Base-by-base conservation (phyloP, 345 rosid species). In the rapeseed (Brassica napus) region DNA sequence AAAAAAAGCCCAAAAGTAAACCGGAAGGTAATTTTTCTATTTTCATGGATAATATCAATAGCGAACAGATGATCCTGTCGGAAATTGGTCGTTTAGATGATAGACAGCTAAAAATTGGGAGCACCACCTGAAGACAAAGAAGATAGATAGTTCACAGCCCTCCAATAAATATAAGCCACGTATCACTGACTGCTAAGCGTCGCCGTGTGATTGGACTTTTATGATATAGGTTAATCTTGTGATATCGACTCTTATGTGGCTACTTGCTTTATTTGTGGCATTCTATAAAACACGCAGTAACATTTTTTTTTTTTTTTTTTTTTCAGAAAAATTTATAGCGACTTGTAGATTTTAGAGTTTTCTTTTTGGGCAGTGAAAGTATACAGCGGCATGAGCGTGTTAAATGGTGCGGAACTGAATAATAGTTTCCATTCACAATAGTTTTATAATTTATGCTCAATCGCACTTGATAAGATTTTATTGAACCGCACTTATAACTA, bases 61-160 rank as follows among this genome's bases (percentile, higher is more conserved):
- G n/a, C 8, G 58, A 15, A 52, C 18, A 4, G 58, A 71, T 18
- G 7, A 52, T 12, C 47, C 23, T 78, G 77, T 78, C 77, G 77
- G 77, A 71, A 37, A 65, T 62, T 62, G 68, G 76, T 64, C 44
- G 44, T 39, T 73, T 59, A 64, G 12, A 47, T 15, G 67, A 65
- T 61, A 71, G 65, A 64, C 35, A 65, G 26, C 71, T 52, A 63
- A 64, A 57, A 26, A 57, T 18, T 65, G 7, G 61, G 72, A 70
- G 65, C 65, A 70, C 71, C 23, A 24, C 54, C 35, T 32, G 7
- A 47, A 47, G 54, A 47, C 54, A 47, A 47, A 47, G 70, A 32
- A 70, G 70, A 77, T 77, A 58, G 12, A 69, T 18, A 14, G 55
- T 7, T 35, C 7, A n/a, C 5, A 1, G 0, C 4, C n/a, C 18